A percentile compares a stretch with the other conserved stretches of the same genome.
Conservation (phyloP, 352 stramenopile species). For the Globisporangium mamillatum region DNA sequence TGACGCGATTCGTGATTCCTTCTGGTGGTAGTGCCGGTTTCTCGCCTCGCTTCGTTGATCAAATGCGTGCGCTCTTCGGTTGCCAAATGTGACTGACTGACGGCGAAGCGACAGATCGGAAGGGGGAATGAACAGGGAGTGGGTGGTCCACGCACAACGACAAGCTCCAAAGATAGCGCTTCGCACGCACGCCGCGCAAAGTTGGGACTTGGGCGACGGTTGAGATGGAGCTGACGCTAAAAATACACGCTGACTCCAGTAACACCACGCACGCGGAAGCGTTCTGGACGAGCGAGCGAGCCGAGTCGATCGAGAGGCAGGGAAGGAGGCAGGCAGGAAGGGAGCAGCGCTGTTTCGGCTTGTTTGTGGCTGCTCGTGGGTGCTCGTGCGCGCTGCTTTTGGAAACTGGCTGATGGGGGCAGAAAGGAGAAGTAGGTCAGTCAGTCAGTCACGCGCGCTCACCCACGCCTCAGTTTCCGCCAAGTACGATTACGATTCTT, state of each 20-base stretch:
- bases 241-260: not conserved
- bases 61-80: not conserved
- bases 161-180: not conserved
- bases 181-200: not conserved
- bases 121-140: not conserved
- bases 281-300: not conserved
- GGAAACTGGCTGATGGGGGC: conserved; percentile 1
- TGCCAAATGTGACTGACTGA: not conserved
- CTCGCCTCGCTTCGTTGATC: not conserved
- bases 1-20: not conserved
- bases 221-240: not conserved
- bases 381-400: not conserved
- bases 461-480: not conserved
- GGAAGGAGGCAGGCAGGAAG: too few relatives aligned
- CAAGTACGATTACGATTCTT: conserved; percentile 5
- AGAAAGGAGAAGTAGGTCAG: conserved; percentile 1
- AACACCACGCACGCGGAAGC: not conserved
- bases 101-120: not conserved
- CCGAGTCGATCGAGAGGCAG: not conserved
- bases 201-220: not conserved
- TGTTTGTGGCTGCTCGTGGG: not conserved
- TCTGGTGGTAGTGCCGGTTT: not conserved
- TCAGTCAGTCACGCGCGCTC: not conserved
- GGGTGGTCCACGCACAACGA: not conserved
- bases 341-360: not conserved